Conservation (phyloP, 78 protist species). For the Dictyostelium purpureum region DNA sequence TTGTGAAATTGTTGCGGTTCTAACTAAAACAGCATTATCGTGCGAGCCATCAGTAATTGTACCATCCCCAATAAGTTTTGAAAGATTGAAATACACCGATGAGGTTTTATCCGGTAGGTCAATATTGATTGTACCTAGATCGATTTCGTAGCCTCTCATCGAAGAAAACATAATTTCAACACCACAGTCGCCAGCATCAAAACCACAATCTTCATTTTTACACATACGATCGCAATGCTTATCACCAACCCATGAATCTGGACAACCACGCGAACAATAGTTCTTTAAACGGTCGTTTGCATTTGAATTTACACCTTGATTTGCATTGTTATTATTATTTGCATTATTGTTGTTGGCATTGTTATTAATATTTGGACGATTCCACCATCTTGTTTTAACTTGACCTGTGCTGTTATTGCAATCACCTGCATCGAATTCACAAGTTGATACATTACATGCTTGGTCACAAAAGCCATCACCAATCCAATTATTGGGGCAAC, state of each 20-base stretch:
- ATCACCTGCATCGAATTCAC: conserved; percentile 94
- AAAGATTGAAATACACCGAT: conserved; percentile 64
- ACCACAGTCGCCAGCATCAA: conserved; percentile 96
- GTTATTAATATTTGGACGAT: background rate
- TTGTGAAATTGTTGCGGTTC: conserved; percentile 86
- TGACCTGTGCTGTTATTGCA: conserved; percentile 82
- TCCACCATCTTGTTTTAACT: conserved; percentile 58
- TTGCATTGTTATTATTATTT: background rate
- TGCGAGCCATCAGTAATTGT: conserved; percentile 77
- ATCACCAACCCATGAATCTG: conserved; percentile 96
- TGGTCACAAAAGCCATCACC: conserved; percentile 96
- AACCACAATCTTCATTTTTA: conserved; percentile 87
- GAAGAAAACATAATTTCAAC: conserved; percentile 35
- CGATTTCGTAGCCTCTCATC: conserved; percentile 62
- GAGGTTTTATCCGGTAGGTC: conserved; percentile 2
- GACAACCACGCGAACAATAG: conserved; percentile 91
- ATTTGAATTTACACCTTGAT: background rate
- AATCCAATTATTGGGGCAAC: conserved; percentile 93
- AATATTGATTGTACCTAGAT: background rate
- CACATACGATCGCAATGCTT: conserved; percentile 94
- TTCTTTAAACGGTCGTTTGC: background rate
- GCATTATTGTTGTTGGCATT: background rate
- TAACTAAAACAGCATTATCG: conserved; percentile 55
- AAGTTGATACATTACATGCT: conserved; percentile 90
- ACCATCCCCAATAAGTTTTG: conserved; percentile 35